phyloP scores from a whole-genome alignment of 2,329 filamentous ascomycete species.

The Sclerotiophoma versabilis region DNA sequence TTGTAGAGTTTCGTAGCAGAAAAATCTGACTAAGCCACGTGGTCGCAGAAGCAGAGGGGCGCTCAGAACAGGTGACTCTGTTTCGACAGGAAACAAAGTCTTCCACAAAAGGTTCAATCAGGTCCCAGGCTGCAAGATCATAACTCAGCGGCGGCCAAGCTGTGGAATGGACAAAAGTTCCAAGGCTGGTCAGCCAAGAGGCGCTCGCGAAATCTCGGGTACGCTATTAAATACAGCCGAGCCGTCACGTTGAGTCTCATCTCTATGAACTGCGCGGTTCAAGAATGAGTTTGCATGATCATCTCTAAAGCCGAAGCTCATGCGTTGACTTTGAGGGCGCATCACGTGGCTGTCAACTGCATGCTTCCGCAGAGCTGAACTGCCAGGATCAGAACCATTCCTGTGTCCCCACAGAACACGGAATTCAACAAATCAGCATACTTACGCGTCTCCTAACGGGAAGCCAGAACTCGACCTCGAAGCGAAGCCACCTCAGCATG shows the following conservation, averaged over 20 bases:
- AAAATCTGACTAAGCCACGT: neutral
- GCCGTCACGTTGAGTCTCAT: neutral
- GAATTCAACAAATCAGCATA: constrained; percentile 15
- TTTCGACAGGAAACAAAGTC: no score
- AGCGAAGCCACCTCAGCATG: constrained; percentile 36
- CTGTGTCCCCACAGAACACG: constrained; percentile 13
- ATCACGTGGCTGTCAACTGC: constrained; percentile 9
- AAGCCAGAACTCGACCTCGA: constrained; percentile 36
- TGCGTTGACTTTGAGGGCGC: neutral
- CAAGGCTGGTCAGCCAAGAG: constrained; percentile 5
- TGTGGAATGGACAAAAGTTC: neutral
- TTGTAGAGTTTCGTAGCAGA: neutral
- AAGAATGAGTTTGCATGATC: neutral
- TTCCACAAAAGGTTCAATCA: no score
- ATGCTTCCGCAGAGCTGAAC: constrained; percentile 9
- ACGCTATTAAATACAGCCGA: constrained; percentile 3
- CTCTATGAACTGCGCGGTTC: neutral
- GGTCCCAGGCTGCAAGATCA: neutral
- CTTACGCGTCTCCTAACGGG: constrained; percentile 17
- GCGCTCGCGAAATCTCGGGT: constrained; percentile 3
- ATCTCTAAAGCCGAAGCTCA: neutral
- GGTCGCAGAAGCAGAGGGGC: no score
- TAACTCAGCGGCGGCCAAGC: neutral
- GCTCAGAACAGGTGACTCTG: no score
- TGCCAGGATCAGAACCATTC: constrained; percentile 10